Evolutionary conservation across 2,329 filamentous ascomycete genomes (phyloP), one percentile per base, ranked within the genome.

Genomic region (Monosporascus sp.): DNA sequence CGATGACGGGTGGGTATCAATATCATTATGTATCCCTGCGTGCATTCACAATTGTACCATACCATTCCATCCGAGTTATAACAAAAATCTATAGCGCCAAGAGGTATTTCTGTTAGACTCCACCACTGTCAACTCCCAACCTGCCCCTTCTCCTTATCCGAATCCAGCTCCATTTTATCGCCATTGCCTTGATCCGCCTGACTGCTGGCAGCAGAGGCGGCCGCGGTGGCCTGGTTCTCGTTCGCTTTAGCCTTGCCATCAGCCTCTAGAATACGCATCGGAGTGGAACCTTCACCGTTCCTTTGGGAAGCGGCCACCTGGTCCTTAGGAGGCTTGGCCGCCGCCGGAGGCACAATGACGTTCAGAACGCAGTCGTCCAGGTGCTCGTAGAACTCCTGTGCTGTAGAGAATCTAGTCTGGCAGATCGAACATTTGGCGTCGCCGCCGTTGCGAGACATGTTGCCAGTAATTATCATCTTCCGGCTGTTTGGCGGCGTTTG

Each of bases 361-460:
- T 80, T 80, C 44, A 84, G 72, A 36, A 84, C 81, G 52, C 81
- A 84, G 61, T 84, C 81, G 59, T 88, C 93, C 60, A 97, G 77
- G 77, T 97, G 93, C 75, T 97, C 93, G 70, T 97, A 97, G 74
- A 97, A 97, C 66, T 97, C 93, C 71, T 97, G 93, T 3, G 93
- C 90, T 56, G 87, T 93, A 61, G 81, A 80, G 69, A 96, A 97
- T 16, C 76, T 74, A 7, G 84, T 90, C 43, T 85, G 82, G 72
- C 93, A 97, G 59, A 94, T 97, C 3, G 91, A 96, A 72, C 93
- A 97, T 69, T 88, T 91, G 59, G 91, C 92, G 49, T 88, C 88
- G 8, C 84, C 80, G 27, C 66, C 61, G 52, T 61, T 63, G n/a
- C 64, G 63, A 37, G 64, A 61, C 47, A 59, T 64, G 36, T 61